A percentile compares a stretch with the other conserved stretches of the same genome.
Conservation (phyloP, 108 stramenopile genomes). For the Stephanodiscus triporus region DNA sequence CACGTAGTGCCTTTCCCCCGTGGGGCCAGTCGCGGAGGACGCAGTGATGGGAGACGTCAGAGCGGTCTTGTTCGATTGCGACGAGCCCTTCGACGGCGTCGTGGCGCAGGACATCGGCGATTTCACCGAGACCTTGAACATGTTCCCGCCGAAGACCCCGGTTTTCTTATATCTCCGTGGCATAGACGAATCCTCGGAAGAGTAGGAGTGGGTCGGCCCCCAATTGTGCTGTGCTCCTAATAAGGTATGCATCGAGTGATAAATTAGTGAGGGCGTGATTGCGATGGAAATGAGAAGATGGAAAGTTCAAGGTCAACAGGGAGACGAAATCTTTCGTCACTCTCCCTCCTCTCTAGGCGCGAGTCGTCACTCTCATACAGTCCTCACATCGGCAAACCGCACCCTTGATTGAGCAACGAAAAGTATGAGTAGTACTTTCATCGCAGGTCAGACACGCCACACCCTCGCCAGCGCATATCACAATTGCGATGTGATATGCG, state of each 20-base stretch:
- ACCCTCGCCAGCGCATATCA: too few relatives aligned
- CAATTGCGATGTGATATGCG: too few relatives aligned
- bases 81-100: not conserved
- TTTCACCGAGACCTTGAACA: not conserved
- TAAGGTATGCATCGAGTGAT: not conserved
- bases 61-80: constrained; percentile 6
- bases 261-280: not conserved
- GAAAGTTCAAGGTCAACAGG: too few relatives aligned
- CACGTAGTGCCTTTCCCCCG: not conserved
- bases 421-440: too few relatives aligned
- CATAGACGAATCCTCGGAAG: not conserved
- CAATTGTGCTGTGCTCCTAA: not conserved
- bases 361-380: too few relatives aligned
- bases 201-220: constrained; percentile 2
- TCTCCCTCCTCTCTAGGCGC: too few relatives aligned
- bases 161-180: not conserved
- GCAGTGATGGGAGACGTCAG: not conserved
- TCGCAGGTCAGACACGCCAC: too few relatives aligned
- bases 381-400: too few relatives aligned
- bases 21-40: too few relatives aligned
- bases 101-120: not conserved
- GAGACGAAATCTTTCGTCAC: too few relatives aligned
- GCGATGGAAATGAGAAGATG: not conserved
- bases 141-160: not conserved
- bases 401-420: too few relatives aligned